phyloP scores from a whole-genome alignment of 495 filamentous ascomycete species.

The Copromyces sp. region DNA sequence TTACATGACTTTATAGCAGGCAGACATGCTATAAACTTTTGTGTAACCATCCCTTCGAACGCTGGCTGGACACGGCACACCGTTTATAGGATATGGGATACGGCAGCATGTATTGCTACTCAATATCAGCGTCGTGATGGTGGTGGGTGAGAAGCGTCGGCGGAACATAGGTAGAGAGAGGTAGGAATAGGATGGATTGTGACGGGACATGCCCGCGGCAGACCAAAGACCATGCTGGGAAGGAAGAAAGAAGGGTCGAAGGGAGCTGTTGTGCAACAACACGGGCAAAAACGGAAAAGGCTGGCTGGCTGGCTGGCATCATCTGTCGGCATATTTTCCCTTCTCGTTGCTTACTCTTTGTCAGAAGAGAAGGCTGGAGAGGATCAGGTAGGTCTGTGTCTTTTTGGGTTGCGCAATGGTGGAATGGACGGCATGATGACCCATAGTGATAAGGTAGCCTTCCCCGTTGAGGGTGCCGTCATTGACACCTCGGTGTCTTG shows the following conservation, averaged over 20 bases:
- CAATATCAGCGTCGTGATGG: background rate
- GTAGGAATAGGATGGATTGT: background rate
- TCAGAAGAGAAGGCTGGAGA: background rate
- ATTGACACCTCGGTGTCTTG: background rate
- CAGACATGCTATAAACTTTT: background rate
- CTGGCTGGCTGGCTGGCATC: background rate
- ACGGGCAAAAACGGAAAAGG: background rate
- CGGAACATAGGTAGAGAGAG: background rate
- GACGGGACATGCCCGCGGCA: background rate
- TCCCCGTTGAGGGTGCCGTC: background rate
- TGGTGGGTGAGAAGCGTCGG: background rate
- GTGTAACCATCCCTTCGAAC: background rate
- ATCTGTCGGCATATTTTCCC: background rate
- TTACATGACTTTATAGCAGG: background rate
- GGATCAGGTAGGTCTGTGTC: background rate
- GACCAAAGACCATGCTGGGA: background rate
- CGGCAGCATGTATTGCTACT: background rate
- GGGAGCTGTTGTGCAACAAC: background rate
- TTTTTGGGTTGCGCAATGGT: background rate
- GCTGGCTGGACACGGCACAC: background rate
- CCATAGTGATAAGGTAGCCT: background rate
- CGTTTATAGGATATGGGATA: background rate
- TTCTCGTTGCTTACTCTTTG: background rate
- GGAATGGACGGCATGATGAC: background rate
- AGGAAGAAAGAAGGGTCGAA: background rate